phyloP scores from a whole-genome alignment of 2,329 filamentous ascomycete species.

The Trichophaea hybrida region DNA sequence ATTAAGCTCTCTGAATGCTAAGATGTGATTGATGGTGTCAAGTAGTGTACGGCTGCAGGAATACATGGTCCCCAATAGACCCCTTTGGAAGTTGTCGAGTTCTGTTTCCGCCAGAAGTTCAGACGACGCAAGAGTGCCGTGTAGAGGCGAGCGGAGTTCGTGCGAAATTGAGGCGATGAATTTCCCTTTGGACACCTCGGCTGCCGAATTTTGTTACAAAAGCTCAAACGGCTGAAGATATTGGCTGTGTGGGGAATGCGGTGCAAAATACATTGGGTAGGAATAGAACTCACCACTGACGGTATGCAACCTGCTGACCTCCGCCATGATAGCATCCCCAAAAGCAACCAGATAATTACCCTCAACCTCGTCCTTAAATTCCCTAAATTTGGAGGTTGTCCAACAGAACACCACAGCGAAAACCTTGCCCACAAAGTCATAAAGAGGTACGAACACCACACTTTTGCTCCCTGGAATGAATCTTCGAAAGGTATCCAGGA shows the following conservation, averaged over 20 bases:
- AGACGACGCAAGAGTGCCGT: constrained; percentile 42
- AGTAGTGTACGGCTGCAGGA: constrained; percentile 39
- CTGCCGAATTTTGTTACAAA: constrained; percentile 8
- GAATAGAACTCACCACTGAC: constrained; percentile 28
- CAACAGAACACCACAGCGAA: constrained; percentile 39
- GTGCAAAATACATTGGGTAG: background rate
- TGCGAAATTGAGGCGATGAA: constrained; percentile 47
- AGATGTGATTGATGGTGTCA: constrained; percentile 40
- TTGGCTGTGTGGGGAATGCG: background rate
- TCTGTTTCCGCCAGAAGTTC: constrained; percentile 41
- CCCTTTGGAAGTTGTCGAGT: constrained; percentile 35
- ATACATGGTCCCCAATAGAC: constrained; percentile 38
- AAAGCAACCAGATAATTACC: constrained; percentile 40
- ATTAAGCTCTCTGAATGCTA: constrained; percentile 33
- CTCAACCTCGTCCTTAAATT: constrained; percentile 36
- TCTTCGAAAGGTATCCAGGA: constrained; percentile 5
- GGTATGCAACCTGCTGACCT: constrained; percentile 40
- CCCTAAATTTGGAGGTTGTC: constrained; percentile 33
- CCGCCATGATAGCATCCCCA: constrained; percentile 41
- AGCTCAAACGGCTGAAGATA: background rate
- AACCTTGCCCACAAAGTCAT: constrained; percentile 14
- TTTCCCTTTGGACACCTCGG: constrained; percentile 41
- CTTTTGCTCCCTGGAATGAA: constrained; percentile 18
- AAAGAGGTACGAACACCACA: constrained; percentile 20
- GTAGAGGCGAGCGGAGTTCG: constrained; percentile 45